Base-by-base conservation (phyloP, 495 filamentous ascomycete genomes). In the Podospora sp. region DNA sequence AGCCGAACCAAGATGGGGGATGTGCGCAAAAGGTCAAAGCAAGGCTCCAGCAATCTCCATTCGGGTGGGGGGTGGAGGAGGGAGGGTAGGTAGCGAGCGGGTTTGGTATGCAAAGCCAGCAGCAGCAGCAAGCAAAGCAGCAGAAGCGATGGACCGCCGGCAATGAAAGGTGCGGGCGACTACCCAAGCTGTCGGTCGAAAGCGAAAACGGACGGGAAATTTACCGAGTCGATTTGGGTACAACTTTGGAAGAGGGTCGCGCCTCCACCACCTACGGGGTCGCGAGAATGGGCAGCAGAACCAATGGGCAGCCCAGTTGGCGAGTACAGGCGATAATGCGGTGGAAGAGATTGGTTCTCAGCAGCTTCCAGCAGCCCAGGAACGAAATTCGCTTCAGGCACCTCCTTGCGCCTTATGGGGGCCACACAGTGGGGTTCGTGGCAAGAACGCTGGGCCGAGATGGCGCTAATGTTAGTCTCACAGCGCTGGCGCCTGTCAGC, bases 271-370 rank as follows among this genome's bases (percentile, higher is more conserved):
- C 40, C 33, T n/a, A 12, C 33, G 6, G 12, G 40, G 40, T 55
- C 52, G 24, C 52, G 52, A 22, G 14, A 22, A 11, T 55, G 52
- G 52, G 52, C 52, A n/a, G 25, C 2, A 26, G 25, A 27, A 27
- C 53, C 60, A 68, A 63, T 68, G 27, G 11, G 26, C 9, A 24
- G 25, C 18, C 35, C 46, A 36, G 56, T 22, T 20, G n/a, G 51
- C 18, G 52, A 57, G 57, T 57, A 62, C 57, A 61, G 57, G 65
- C 58, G 63, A 29, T 26, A 49, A 65, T 49, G 35, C 50, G 50
- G 46, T 62, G 49, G 58, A 21, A 67, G 25, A 61, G 58, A 66
- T 66, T 66, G 65, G 65, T 46, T 61, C 56, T 40, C 63, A 65
- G 51, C 51, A 33, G 49, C 49, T 46, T n/a, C 51, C 11, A 14